Base-by-base conservation (phyloP, 2,329 filamentous ascomycete genomes). In the Tolypocladium ophioglossoides region DNA sequence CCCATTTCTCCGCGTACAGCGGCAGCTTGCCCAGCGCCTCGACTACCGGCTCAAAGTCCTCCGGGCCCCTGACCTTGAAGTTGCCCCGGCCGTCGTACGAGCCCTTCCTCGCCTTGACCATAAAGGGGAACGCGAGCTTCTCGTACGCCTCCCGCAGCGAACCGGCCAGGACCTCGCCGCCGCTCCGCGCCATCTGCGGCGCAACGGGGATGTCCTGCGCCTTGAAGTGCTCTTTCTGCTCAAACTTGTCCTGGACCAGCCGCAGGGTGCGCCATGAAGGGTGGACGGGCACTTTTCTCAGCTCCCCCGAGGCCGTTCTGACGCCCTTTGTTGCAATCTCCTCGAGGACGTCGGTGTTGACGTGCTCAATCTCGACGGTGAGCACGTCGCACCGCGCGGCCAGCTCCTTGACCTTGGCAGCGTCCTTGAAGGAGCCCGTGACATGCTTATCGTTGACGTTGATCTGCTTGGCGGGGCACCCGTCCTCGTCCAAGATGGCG, bases 331-430 rank as follows among this genome's bases (percentile, higher is more conserved):
- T 80, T 5, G 82, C 83, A 55, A 96, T 83, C 66, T 95, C 88
- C 70, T 96, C 89, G 5, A 96, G 79, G 27, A 94, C 86, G 52
- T 89, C 78, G n/a, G 90, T 94, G 69, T 96, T 84, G 55, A 96
- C 87, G 71, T 96, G 92, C 75, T 97, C 92, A 59, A 96, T 96
- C 71, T 97, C 92, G 16, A 95, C 89, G 0, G 91, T 96, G 57
- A 96, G 76, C 18, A 95, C 82, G 67, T 95, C 89, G 62, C 85
- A 90, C 37, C 77, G 73, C 40, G 79, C 73, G 2, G 92, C 91
- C n/a, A 97, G 77, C 68, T 89, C 78, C 46, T 84, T 82, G 59
- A 97, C 91, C 59, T 88, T 86, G 37, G 82, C 80, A 0, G 85
- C 76, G 61, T 96, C 87, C 67, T 90, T 91, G 78, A 96, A 96